A percentile compares a stretch with the other conserved stretches of the same genome.
These are phyloP conservation scores for Aristolochia fimbriata DNA, from an alignment of 164 flowering plant genomes.

Conservation along the genomic window DNA sequence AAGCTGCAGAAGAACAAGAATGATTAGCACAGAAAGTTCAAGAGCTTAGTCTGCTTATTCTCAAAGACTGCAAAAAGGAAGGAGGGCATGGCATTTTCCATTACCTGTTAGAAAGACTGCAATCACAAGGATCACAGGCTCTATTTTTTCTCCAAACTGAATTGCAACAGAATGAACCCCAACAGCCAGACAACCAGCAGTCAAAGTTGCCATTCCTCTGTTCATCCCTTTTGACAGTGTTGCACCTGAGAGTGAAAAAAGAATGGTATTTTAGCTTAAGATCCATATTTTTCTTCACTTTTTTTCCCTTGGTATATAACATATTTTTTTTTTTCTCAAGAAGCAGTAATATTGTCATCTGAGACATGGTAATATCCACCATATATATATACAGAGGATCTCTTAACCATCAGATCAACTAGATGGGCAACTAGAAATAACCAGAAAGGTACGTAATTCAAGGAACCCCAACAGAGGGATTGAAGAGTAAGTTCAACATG, in stretches of 20 bases:
- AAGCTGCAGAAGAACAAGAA: conserved; percentile 31
- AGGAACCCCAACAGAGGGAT: too few species aligned
- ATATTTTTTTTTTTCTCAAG: neutral
- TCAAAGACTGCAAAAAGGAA: neutral
- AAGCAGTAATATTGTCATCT: too few species aligned
- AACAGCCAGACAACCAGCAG: conserved; percentile 57
- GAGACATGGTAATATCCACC: neutral
- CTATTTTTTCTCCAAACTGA: conserved; percentile 37
- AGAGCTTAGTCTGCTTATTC: neutral
- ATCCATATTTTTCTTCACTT: neutral
- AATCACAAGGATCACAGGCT: conserved; percentile 48
- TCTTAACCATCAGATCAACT: too few species aligned
- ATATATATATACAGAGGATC: neutral
- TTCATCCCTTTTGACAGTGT: conserved; percentile 51
- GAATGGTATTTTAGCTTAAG: neutral
- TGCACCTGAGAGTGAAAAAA: conserved; percentile 29
- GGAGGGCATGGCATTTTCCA: neutral
- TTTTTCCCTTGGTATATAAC: neutral
- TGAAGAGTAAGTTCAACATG: neutral
- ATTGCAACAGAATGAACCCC: conserved; percentile 59
- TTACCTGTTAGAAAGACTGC: conserved; percentile 63
- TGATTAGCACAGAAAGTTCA: conserved; percentile 1
- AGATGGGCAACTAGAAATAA: neutral
- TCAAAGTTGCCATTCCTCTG: conserved; percentile 46
- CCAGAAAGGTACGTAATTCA: neutral